A percentile compares a stretch with the other conserved stretches of the same genome.
Evolutionary conservation across 371 early-diverging fungal genomes (phyloP).

Genomic region (Cokeromyces recurvatus): DNA sequence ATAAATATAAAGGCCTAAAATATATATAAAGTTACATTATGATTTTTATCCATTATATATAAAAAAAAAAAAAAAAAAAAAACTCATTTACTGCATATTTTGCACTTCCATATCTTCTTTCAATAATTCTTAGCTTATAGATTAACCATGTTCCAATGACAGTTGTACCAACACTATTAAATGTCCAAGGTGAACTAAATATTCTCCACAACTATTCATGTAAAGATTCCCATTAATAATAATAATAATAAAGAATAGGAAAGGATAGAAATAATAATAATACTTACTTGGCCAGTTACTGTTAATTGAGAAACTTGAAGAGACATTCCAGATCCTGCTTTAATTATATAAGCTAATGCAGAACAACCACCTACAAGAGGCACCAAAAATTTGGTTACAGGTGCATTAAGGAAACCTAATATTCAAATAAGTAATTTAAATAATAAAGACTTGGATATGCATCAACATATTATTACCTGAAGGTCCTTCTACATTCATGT

Average conservation of each 20-base stretch:
- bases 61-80: too few relatives aligned
- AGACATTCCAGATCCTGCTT: conserved; percentile 37
- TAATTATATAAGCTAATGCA: too few relatives aligned
- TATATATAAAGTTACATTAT: too few relatives aligned
- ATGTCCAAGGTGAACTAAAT: conserved; percentile 50
- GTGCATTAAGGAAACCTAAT: conserved; percentile 63
- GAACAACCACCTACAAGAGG: conserved; percentile 56
- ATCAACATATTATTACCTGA: conserved; percentile 6
- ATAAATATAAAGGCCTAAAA: conserved; percentile 48
- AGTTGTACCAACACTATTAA: conserved; percentile 51
- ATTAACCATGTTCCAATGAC: conserved; percentile 60
- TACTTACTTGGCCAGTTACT: conserved; percentile 53
- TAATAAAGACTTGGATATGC: too few relatives aligned
- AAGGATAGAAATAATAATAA: too few relatives aligned
- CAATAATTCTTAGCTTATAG: conserved; percentile 59
- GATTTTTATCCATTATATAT: too few relatives aligned
- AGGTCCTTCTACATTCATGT: conserved; percentile 19
- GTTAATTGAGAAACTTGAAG: conserved; percentile 48
- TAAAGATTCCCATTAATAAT: too few relatives aligned
- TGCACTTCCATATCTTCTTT: conserved; percentile 65
- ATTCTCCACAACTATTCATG: conserved; percentile 49
- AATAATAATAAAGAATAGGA: too few relatives aligned
- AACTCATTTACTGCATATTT: conserved; percentile 56
- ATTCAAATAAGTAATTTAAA: too few relatives aligned
- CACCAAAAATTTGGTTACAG: conserved; percentile 60